Base-by-base conservation (phyloP, 768 basidiomycete species). In the Leccinum subtestaceum region DNA sequence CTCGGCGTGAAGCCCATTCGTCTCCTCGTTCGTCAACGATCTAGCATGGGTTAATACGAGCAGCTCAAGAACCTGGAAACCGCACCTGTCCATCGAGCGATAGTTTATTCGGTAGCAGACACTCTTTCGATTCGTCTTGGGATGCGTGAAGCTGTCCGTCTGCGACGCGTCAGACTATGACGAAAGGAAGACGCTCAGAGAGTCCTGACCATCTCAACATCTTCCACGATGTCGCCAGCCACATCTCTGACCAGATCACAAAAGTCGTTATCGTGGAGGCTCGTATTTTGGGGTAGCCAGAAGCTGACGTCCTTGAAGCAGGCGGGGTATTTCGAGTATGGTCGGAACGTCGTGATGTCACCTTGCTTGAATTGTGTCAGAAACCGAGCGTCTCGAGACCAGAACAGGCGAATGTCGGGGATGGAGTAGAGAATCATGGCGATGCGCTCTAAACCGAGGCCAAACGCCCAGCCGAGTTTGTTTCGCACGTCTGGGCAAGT, bases 371-470 rank as follows among this genome's bases (percentile, higher is more conserved):
- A 99, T 66, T 99, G 97, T 12, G 84, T 81, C 27, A 89, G 77
- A 81, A 99, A 99, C 12, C 95, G 87, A 17, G 82, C 67, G 68
- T 99, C 97, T 52, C 76, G 75, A 2, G 95, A 95, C 97, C 97
- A 99, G 81, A 99, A 99, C 13, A 99, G 79, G 17, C 97, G 89
- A 70, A 99, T 98, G 72, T 99, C 97, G 9, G 96, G 97, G 54
- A 99, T 96, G 13, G 88, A 88, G 77, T 89, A 98, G 50, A 99
- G 84, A 60, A 98, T 86, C 97, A 99, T 99, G 15, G 95, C 94
- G 63, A 98, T 95, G 32, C 97, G 85, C 70, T 99, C 97, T 47
- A 99, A 81, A 4, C 97, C 97, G 54, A 99, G 86, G 25, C 97
- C 97, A 68, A 98, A 98, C 0, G 97, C 97, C 96, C 97, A 99